Conservation (phyloP, 257 asterid species). For the Solanum pinnatisectum region DNA sequence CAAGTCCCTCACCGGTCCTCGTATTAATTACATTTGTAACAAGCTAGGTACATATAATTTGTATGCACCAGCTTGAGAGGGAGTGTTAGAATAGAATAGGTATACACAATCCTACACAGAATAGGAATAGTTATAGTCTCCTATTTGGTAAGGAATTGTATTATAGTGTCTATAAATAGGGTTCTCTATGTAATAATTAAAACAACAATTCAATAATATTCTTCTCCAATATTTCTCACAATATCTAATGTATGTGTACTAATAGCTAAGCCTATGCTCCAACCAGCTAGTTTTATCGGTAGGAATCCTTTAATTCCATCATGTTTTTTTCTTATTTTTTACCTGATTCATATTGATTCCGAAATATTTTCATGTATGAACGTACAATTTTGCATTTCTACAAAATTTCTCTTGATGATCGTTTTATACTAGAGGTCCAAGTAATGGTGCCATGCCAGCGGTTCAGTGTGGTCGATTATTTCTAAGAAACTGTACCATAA, state of each 20-base stretch:
- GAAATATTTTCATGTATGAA: not conserved
- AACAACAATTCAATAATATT: too few relatives aligned
- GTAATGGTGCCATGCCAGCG: not conserved
- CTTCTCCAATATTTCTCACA: too few relatives aligned
- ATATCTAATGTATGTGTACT: not conserved
- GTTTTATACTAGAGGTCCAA: not conserved
- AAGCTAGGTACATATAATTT: too few relatives aligned
- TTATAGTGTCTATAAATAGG: too few relatives aligned
- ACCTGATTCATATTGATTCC: not conserved
- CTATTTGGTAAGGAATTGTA: too few relatives aligned
- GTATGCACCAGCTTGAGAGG: too few relatives aligned
- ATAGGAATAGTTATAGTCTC: too few relatives aligned
- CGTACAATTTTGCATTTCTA: not conserved
- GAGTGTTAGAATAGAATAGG: too few relatives aligned
- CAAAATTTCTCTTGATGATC: not conserved
- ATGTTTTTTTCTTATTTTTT: not conserved
- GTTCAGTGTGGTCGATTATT: not conserved
- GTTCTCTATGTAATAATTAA: too few relatives aligned
- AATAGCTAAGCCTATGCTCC: not conserved
- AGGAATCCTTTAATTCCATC: not conserved
- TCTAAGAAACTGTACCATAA: not conserved
- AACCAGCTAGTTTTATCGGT: not conserved
- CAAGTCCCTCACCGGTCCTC: too few relatives aligned
- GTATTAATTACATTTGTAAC: too few relatives aligned
- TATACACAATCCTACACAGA: too few relatives aligned